phyloP scores from a whole-genome alignment of 495 filamentous ascomycete species.

The Friedmanniomyces endolithicus region DNA sequence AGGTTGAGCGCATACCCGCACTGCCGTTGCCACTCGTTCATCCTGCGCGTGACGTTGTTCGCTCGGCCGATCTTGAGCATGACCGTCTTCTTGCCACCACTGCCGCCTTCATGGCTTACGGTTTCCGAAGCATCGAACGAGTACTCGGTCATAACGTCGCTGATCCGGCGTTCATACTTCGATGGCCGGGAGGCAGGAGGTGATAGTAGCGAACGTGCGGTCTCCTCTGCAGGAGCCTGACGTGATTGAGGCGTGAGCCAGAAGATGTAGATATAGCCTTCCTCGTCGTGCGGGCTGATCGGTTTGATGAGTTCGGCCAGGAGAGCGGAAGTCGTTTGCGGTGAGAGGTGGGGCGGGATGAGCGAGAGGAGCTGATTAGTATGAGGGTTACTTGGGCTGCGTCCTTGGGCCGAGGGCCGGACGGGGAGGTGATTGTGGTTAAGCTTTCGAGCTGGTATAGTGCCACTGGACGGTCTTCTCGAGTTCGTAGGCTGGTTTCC shows the following conservation, averaged over 20 bases:
- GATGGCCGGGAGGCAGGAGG: conserved; percentile 21
- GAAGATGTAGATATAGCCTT: conserved; percentile 97
- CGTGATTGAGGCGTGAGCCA: conserved; percentile 50
- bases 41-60: conserved; percentile 74
- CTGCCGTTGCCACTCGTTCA: conserved; percentile 87
- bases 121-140: conserved; percentile 25
- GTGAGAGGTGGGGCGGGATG: conserved; percentile 51
- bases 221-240: conserved; percentile 38
- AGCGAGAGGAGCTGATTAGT: conserved; percentile 45
- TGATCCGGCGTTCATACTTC: conserved; percentile 41
- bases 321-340: conserved; percentile 51
- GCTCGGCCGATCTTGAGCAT: conserved; percentile 88
- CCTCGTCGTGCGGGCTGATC: conserved; percentile 61
- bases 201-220: conserved; percentile 48
- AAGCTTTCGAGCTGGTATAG: background rate
- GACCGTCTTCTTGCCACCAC: conserved; percentile 26
- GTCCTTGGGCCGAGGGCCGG: background rate
- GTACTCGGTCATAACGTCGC: conserved; percentile 53
- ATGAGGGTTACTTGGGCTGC: conserved; percentile 31
- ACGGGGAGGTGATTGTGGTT: background rate
- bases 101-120: conserved; percentile 11
- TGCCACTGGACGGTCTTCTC: background rate
- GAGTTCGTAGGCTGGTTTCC: background rate
- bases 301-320: conserved; percentile 73
- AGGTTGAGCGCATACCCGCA: conserved; percentile 79